Percentiles rank a stretch among this genome's conserved stretches.
phyloP scores from a whole-genome alignment of 2,329 filamentous ascomycete genomes.

The Bipolaris sorokiniana region DNA sequence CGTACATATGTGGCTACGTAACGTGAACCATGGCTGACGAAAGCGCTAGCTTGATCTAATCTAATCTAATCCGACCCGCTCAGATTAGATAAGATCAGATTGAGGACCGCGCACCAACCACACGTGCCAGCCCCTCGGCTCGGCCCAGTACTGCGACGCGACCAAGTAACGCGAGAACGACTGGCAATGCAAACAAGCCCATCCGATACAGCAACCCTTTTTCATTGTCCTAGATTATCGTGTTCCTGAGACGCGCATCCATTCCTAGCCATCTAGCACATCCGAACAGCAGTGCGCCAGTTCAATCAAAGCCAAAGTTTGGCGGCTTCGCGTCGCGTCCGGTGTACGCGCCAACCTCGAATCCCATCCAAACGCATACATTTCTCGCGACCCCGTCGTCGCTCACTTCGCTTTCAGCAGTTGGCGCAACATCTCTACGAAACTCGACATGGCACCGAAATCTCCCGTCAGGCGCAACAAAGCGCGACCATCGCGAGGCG shows the following conservation, averaged over 20 bases:
- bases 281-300: slow-evolving; percentile 11
- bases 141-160: slow-evolving; percentile 9
- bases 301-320: background rate
- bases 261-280: background rate
- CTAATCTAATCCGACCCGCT: slow-evolving; percentile 14
- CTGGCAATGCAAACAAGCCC: slow-evolving; percentile 18
- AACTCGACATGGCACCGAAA: slow-evolving; percentile 29
- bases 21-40: slow-evolving; percentile 23
- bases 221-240: background rate
- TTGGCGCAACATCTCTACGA: background rate
- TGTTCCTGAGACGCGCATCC: background rate
- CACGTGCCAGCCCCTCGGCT: slow-evolving; percentile 34
- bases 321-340: slow-evolving; percentile 5
- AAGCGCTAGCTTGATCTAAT: slow-evolving; percentile 1
- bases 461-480: slow-evolving; percentile 36
- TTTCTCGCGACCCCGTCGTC: background rate
- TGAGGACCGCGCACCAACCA: slow-evolving; percentile 26
- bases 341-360: slow-evolving; percentile 5
- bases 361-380: background rate
- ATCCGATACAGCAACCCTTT: slow-evolving; percentile 14
- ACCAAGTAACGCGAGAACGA: slow-evolving; percentile 13
- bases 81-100: background rate
- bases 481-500: slow-evolving; percentile 43
- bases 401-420: background rate
- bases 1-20: slow-evolving; percentile 39